Evolutionary conservation across 495 filamentous ascomycete species (phyloP), one percentile per base, ranked within the genome.

Genomic region (Aspergillus cavernicola): DNA sequence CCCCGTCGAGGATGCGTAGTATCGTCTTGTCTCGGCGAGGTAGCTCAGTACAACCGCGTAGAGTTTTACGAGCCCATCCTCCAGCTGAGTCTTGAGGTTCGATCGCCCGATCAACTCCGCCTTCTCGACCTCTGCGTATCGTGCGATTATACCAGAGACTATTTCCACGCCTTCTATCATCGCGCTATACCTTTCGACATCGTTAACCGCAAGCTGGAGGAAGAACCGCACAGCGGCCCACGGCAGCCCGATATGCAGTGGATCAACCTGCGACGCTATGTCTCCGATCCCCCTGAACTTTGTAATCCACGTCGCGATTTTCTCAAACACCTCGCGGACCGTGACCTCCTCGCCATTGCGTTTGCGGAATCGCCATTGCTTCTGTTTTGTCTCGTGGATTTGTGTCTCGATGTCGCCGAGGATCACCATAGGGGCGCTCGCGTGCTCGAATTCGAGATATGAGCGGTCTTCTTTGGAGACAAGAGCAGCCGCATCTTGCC

Each of bases 191-290:
- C 36, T 40, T 15, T 40, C 18, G 37, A 40, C 37, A 8, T 40
- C 37, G 19, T 22, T 40, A 1, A 40, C 37, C 16, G 37, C 37
- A 12, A 40, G 37, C 37, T 33, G 31, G 6, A 77, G 57, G 12
- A 76, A 46, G 45, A 75, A 72, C 13, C 69, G 55, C 11, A 78
- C 53, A 9, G 52, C 70, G 6, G 67, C 75, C 76, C 76, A 77
- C 10, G 76, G 72, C 36, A 77, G 56, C 13, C 65, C 63, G 20
- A 67, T 66, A 63, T 77, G 71, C 2, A 42, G 59, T 11, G 68
- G 72, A 56, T 77, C 73, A 46, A 66, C 65, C 46, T 69, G 66
- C 13, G 62, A 52, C 8, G 66, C 64, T 11, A 66, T 51, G 51
- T 76, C 70, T 15, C 72, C 72, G 37, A 76, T 33, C 10, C 54